Conservation (phyloP, 75 land plant species). For the Picea sitchensis region DNA sequence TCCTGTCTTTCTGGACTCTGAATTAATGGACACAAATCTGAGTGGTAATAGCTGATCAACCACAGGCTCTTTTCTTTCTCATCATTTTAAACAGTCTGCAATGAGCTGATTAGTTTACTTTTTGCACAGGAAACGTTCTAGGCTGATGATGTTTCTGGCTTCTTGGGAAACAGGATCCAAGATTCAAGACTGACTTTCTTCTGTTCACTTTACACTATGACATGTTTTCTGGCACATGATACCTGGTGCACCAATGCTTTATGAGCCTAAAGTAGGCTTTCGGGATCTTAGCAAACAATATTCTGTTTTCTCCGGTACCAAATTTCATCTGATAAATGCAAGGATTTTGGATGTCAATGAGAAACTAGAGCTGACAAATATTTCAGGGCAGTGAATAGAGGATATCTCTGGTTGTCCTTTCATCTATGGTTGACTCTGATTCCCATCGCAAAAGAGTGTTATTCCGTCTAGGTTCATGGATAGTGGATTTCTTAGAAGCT, state of each 20-base stretch:
- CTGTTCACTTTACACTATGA: not conserved
- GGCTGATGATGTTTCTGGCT: not conserved
- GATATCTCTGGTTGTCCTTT: slow-evolving; percentile 19
- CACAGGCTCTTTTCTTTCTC: not conserved
- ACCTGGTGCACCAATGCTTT: not conserved
- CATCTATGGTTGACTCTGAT: slow-evolving; percentile 8
- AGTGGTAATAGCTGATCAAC: not conserved
- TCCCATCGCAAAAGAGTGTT: slow-evolving; percentile 7
- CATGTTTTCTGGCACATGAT: not conserved
- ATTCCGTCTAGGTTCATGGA: slow-evolving; percentile 6
- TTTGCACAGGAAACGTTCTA: not conserved
- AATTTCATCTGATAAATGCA: not conserved
- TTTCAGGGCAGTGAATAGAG: slow-evolving; percentile 30
- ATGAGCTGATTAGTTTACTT: not conserved
- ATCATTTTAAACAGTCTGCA: not conserved
- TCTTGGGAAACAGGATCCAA: not conserved
- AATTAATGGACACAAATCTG: not conserved
- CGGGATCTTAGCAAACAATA: not conserved
- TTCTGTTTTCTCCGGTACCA: not conserved
- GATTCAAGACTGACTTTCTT: not conserved
- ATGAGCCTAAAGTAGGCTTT: no score
- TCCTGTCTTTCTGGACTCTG: not conserved
- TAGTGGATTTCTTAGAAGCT: slow-evolving; percentile 23
- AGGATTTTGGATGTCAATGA: not conserved
- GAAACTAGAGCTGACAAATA: not conserved